A percentile compares a stretch with the other conserved stretches of the same genome.
Evolutionary conservation across 108 stramenopile genomes (phyloP).

Genomic region (Aurantiochytrium sp.): DNA sequence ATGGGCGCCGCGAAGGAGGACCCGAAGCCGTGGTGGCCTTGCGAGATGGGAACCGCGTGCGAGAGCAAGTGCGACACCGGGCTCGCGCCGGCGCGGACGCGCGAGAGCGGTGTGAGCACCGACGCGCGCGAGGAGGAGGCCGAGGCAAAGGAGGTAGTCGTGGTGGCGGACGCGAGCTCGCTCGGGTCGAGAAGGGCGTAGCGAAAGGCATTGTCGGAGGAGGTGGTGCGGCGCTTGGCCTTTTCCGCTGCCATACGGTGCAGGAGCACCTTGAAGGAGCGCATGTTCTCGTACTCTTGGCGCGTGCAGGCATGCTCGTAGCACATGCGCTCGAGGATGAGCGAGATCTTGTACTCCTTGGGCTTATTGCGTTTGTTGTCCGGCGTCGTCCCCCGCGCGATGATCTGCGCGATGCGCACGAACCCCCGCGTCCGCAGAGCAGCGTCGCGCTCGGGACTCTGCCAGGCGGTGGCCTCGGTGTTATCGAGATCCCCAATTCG

Average conservation of each 20-base stretch:
- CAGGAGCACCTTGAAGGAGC: not conserved
- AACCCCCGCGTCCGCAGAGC: not conserved
- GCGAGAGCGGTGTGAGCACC: too few relatives aligned
- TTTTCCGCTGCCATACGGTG: constrained; percentile 28
- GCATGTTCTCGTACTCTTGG: constrained; percentile 11
- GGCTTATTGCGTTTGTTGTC: not conserved
- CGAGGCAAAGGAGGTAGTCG: not conserved
- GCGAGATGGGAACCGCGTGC: too few relatives aligned
- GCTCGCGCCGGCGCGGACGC: too few relatives aligned
- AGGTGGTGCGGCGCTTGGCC: not conserved
- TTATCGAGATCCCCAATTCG: not conserved
- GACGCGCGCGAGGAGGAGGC: not conserved
- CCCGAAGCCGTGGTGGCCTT: too few relatives aligned
- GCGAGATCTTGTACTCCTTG: constrained; percentile 7
- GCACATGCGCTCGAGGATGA: constrained; percentile 16
- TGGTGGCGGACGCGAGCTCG: not conserved
- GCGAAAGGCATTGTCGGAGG: not conserved
- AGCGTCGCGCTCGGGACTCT: not conserved
- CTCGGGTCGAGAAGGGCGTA: not conserved
- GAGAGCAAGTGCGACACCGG: too few relatives aligned
- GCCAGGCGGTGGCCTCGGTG: not conserved
- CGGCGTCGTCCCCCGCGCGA: not conserved
- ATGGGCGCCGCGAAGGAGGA: too few relatives aligned
- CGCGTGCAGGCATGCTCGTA: not conserved
- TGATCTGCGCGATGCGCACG: not conserved